Evolutionary conservation across 345 rosid species (phyloP).

Genomic region (Eutrema japonicum): DNA sequence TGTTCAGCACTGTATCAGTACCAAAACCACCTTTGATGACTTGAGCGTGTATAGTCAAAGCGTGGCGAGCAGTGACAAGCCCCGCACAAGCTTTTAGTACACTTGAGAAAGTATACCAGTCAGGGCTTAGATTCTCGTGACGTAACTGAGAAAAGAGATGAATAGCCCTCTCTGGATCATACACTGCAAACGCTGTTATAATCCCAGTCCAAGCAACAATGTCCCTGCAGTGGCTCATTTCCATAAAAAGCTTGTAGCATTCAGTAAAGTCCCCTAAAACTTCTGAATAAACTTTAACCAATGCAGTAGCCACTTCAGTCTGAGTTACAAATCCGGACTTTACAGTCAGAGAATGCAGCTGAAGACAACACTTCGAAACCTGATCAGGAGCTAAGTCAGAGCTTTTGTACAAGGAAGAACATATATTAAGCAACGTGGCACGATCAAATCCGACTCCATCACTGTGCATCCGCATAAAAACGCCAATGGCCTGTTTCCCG

Average conservation of each 20-base stretch:
- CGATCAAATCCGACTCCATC: constrained; percentile 68
- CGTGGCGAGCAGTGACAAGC: constrained; percentile 64
- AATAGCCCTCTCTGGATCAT: constrained; percentile 66
- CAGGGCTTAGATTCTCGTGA: constrained; percentile 60
- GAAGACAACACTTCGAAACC: constrained; percentile 57
- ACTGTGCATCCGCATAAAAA: constrained; percentile 60
- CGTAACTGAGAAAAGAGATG: constrained; percentile 60
- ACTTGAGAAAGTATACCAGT: constrained; percentile 78
- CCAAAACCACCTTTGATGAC: constrained; percentile 68
- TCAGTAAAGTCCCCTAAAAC: constrained; percentile 56
- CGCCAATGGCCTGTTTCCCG: constrained; percentile 48
- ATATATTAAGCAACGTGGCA: constrained; percentile 67
- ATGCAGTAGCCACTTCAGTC: constrained; percentile 70
- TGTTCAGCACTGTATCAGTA: constrained; percentile 62
- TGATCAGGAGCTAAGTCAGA: constrained; percentile 38
- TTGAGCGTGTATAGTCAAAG: constrained; percentile 63
- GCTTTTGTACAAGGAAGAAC: constrained; percentile 61
- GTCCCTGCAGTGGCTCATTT: constrained; percentile 51
- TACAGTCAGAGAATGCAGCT: constrained; percentile 61
- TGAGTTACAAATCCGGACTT: constrained; percentile 62
- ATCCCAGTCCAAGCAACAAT: constrained; percentile 79
- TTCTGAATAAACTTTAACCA: constrained; percentile 79
- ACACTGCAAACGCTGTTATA: constrained; percentile 74
- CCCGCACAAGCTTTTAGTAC: constrained; percentile 83
- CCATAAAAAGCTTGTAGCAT: constrained; percentile 68